Base-by-base conservation (phyloP, 1,139 yeast genomes). In the Arxiozyma heterogenica region DNA sequence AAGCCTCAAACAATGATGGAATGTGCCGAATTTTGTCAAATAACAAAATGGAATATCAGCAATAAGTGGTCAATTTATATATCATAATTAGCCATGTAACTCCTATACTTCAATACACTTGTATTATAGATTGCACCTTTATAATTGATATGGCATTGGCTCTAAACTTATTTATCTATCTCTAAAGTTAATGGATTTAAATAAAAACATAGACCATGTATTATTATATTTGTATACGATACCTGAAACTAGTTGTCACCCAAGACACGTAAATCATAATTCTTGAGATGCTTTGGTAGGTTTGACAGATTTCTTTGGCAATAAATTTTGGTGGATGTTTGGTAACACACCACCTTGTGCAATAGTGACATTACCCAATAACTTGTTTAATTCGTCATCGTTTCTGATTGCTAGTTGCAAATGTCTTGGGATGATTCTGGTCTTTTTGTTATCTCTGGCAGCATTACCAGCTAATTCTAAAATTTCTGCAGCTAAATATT, bases 321-420 rank as follows among this genome's bases (percentile, higher is more conserved):
- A 84, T 76, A 91, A 84, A 80, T 86, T 86, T 77, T 86, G 91
- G 79, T 91, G 96, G 73, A 85, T 86, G 87, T 91, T 90, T 80
- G 96, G 96, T 75, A 89, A 81, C 65, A 89, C 96, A 86, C 96
- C 96, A 85, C 96, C 96, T 79, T 88, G 95, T 67, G 96, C 95
- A 70, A 88, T 88, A 63, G 95, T 86, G 68, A 88, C 95, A 73
- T 86, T 90, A 72, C 98, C 98, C 67, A 88, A 80, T 63, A 86
- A 81, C 75, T 85, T 88, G 84, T 90, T 91, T 75, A 90, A 82
- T 77, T 90, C 96, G 76, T 91, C 96, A 78, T 89, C 96, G 76
- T 93, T 93, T 83, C 98, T 86, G 80, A 91, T 91, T 71, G 98
- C 98, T 70, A 91, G 83, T 76, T 91, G 97, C 74, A 91, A 83